Percentiles rank a stretch among this genome's conserved stretches.
phyloP scores from a whole-genome alignment of 441 rosid genomes.

The Pelargonium citronellum region DNA sequence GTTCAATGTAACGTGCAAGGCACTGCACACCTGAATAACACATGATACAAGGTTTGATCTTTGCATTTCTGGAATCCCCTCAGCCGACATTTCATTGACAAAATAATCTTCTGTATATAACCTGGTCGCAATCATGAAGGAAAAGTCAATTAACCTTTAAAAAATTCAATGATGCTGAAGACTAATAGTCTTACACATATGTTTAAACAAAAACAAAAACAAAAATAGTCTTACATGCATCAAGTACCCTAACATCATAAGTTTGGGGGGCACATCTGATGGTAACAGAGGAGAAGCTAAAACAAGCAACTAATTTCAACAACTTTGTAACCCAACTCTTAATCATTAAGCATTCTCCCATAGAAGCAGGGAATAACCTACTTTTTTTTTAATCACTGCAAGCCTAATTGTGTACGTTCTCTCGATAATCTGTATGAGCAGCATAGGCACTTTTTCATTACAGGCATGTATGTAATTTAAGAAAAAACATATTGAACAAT shows the following conservation, averaged over 20 bases:
- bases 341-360: no score
- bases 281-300: neutral
- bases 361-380: no score
- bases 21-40: constrained; percentile 67
- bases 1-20: constrained; percentile 5
- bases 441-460: no score
- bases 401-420: no score
- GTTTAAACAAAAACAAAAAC: no score
- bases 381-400: no score
- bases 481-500: no score
- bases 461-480: no score
- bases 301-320: neutral
- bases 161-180: neutral
- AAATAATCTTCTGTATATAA: constrained; percentile 83
- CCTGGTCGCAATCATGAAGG: constrained; percentile 37
- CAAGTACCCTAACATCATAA: neutral
- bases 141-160: constrained; percentile 10
- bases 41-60: constrained; percentile 88
- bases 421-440: no score
- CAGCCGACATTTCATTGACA: constrained; percentile 67
- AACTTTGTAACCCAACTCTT: no score
- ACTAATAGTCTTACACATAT: neutral
- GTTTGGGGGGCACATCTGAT: neutral
- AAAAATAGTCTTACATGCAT: neutral
- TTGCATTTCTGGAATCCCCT: constrained; percentile 93